Percentiles rank a stretch among this genome's conserved stretches.
Evolutionary conservation across 257 asterid species (phyloP).

Genomic region (Knoxia roxburghii): DNA sequence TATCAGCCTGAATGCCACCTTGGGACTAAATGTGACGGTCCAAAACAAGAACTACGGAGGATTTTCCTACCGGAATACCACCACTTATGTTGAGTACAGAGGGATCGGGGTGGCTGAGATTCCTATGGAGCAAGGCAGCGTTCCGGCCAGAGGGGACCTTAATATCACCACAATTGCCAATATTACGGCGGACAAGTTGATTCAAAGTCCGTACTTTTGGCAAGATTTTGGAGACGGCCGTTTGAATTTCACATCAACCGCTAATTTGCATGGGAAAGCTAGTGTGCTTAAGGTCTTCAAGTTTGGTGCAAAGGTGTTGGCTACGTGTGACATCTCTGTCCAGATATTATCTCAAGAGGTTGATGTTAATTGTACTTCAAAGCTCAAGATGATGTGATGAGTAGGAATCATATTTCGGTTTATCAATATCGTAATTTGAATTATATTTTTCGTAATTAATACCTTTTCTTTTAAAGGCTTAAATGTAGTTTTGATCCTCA

Average conservation of each 20-base stretch:
- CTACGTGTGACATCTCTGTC: constrained; percentile 16
- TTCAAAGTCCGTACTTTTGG: constrained; percentile 11
- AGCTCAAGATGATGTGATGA: background rate
- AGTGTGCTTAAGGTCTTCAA: constrained; percentile 15
- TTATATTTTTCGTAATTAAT: no score
- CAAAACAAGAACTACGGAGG: constrained; percentile 19
- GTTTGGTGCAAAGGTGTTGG: constrained; percentile 18
- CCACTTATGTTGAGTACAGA: constrained; percentile 7
- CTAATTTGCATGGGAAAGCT: constrained; percentile 23
- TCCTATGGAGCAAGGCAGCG: constrained; percentile 18
- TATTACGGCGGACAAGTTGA: constrained; percentile 16
- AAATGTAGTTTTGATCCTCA: no score
- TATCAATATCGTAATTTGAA: no score
- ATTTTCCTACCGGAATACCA: constrained; percentile 11
- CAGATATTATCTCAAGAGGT: background rate
- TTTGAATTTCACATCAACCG: constrained; percentile 15
- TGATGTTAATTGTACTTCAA: constrained; percentile 3
- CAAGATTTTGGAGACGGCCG: constrained; percentile 17
- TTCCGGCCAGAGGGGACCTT: constrained; percentile 20
- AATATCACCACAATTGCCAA: constrained; percentile 14
- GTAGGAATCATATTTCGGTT: background rate
- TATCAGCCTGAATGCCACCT: constrained; percentile 9
- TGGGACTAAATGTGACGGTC: constrained; percentile 19
- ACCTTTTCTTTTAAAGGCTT: no score
- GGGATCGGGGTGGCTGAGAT: constrained; percentile 15